Evolutionary conservation across 1,139 yeast species (phyloP).

Genomic region (Saccharomyces hybrid): DNA sequence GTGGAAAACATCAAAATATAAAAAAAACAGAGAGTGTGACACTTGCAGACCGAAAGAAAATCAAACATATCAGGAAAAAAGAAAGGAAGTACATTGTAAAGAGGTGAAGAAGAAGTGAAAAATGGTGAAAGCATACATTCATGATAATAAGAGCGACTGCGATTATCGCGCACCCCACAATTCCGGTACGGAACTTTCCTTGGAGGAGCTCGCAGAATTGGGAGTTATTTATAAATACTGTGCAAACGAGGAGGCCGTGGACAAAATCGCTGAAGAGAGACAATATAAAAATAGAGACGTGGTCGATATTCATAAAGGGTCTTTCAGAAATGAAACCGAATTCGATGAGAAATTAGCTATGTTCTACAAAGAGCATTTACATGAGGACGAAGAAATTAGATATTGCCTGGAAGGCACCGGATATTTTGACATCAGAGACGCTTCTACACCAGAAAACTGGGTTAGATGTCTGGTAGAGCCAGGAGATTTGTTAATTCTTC

Average conservation of each 20-base stretch:
- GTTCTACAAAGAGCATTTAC: constrained; percentile 83
- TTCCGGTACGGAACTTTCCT: constrained; percentile 52
- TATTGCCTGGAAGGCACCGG: constrained; percentile 88
- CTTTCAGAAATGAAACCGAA: constrained; percentile 54
- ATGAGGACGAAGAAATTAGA: constrained; percentile 95
- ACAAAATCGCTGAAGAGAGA: constrained; percentile 60
- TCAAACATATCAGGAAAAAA: no score
- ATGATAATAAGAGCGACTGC: constrained; percentile 54
- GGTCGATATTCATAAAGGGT: constrained; percentile 51
- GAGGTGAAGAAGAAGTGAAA: not conserved
- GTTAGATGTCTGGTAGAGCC: constrained; percentile 58
- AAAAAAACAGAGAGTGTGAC: no score
- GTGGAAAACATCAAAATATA: no score
- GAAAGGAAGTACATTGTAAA: not conserved
- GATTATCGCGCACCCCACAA: constrained; percentile 76
- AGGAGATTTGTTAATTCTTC: constrained; percentile 67
- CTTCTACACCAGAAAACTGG: constrained; percentile 55
- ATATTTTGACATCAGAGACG: constrained; percentile 79
- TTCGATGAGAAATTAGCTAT: constrained; percentile 57
- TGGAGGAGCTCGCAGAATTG: constrained; percentile 43
- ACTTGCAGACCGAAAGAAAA: no score
- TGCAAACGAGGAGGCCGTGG: constrained; percentile 48
- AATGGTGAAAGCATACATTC: constrained; percentile 51
- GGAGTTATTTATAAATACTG: constrained; percentile 67
- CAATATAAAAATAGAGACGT: constrained; percentile 75